A percentile compares a stretch with the other conserved stretches of the same genome.
Conservation (phyloP, 177 flowering plant genomes). For the Vitis hybrid region DNA sequence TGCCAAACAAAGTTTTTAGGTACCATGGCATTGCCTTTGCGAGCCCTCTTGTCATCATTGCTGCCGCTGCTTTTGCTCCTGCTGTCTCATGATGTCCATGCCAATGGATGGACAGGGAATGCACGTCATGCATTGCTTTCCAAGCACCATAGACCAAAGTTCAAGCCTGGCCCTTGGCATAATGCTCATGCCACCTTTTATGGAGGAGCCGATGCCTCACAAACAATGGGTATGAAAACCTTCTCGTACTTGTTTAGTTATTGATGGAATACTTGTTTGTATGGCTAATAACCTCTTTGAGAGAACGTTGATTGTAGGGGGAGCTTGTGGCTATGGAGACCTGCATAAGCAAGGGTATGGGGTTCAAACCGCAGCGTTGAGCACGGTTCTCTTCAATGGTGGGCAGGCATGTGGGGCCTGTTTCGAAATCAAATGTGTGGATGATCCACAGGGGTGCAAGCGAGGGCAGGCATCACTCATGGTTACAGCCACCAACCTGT, state of each 20-base stretch:
- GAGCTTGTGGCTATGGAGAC: constrained; percentile 51
- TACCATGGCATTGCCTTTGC: constrained; percentile 21
- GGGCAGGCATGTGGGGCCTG: constrained; percentile 49
- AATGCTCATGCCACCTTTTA: constrained; percentile 54
- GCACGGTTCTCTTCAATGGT: constrained; percentile 37
- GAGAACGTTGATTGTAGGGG: constrained; percentile 16
- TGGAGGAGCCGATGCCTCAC: constrained; percentile 39
- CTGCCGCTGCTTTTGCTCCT: constrained; percentile 15
- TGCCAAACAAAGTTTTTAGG: not conserved
- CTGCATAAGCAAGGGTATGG: constrained; percentile 35
- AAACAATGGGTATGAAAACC: constrained; percentile 32
- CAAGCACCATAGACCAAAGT: constrained; percentile 25
- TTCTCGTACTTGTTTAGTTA: not conserved
- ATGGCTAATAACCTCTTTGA: no score
- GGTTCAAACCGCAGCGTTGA: constrained; percentile 36
- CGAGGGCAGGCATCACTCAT: constrained; percentile 44
- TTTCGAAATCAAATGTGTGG: constrained; percentile 50
- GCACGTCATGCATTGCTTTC: not conserved
- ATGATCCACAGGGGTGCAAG: constrained; percentile 49
- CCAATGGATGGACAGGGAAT: not conserved
- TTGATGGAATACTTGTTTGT: not conserved
- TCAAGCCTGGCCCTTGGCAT: constrained; percentile 48
- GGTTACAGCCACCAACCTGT: constrained; percentile 57
- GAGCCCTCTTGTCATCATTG: constrained; percentile 10
- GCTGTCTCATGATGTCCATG: constrained; percentile 8